Percentiles rank a stretch among this genome's conserved stretches.
phyloP scores from a whole-genome alignment of 768 basidiomycete species.

The Agaricus sinodeliciosus region DNA sequence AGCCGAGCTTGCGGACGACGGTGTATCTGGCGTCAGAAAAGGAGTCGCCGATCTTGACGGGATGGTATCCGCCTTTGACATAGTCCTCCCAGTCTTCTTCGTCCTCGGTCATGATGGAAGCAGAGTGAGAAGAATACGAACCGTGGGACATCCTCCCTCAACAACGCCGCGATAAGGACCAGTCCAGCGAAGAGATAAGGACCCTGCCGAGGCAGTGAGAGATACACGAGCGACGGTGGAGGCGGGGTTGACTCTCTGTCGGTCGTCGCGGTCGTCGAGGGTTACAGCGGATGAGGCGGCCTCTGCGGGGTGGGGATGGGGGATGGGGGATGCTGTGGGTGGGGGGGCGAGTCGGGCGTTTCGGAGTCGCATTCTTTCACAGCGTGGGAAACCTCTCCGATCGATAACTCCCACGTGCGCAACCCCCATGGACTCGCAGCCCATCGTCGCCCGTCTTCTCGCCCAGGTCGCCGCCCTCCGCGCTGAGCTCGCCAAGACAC shows the following conservation, averaged over 20 bases:
- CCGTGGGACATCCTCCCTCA: constrained; percentile 54
- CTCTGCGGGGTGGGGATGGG: too few relatives aligned
- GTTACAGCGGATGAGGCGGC: too few relatives aligned
- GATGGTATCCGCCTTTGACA: constrained; percentile 78
- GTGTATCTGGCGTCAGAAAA: constrained; percentile 85
- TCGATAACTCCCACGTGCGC: constrained; percentile 9
- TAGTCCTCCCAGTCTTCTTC: constrained; percentile 92
- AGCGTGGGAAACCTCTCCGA: constrained; percentile 3
- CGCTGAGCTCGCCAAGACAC: constrained; percentile 22
- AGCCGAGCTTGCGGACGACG: constrained; percentile 92
- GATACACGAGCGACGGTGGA: too few relatives aligned
- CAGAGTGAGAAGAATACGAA: constrained; percentile 64
- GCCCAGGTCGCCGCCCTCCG: constrained; percentile 26
- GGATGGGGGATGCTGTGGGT: background rate
- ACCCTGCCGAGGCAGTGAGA: too few relatives aligned
- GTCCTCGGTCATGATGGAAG: constrained; percentile 83
- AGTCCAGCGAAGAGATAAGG: background rate
- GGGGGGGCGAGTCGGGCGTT: background rate
- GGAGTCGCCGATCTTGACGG: constrained; percentile 90
- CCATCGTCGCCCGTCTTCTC: constrained; percentile 17
- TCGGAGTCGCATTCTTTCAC: too few relatives aligned
- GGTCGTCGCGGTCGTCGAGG: too few relatives aligned
- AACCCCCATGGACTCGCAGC: background rate
- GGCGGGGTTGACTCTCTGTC: too few relatives aligned
- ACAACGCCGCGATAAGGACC: background rate